Conservation (phyloP, 2,329 filamentous ascomycete species). For the Colletotrichum lentis region DNA sequence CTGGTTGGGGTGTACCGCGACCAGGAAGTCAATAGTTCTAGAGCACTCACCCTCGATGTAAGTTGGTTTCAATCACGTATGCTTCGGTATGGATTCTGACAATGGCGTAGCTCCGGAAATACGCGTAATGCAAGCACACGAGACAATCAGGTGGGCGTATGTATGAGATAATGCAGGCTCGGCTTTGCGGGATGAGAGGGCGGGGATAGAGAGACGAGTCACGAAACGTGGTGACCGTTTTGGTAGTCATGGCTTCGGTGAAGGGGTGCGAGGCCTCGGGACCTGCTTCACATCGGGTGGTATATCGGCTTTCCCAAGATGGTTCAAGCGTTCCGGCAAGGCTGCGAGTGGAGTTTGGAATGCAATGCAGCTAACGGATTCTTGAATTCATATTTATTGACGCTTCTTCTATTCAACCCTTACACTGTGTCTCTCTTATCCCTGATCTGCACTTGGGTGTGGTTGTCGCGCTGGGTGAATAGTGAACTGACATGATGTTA, state of each 20-base stretch:
- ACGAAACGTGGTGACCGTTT: constrained; percentile 22
- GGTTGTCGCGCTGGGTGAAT: neutral
- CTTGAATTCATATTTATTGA: constrained; percentile 18
- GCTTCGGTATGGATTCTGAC: constrained; percentile 6
- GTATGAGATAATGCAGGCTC: neutral
- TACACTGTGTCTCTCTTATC: neutral
- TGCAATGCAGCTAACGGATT: constrained; percentile 24
- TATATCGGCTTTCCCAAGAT: neutral
- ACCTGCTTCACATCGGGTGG: neutral
- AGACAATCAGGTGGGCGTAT: neutral
- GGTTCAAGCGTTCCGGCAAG: constrained; percentile 20
- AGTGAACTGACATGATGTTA: too few species aligned
- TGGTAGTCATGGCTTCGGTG: constrained; percentile 11
- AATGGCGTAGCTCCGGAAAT: constrained; percentile 29
- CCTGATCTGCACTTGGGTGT: neutral
- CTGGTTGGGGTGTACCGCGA: constrained; percentile 95
- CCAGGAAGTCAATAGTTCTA: constrained; percentile 90
- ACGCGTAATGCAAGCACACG: constrained; percentile 15
- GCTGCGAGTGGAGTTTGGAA: constrained; percentile 30
- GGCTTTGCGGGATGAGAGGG: neutral
- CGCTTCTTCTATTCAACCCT: neutral
- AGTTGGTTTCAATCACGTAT: constrained; percentile 55
- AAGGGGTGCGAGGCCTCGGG: neutral
- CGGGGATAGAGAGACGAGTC: constrained; percentile 11
- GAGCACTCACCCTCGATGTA: constrained; percentile 93